Percentiles rank a stretch among this genome's conserved stretches.
These are phyloP conservation scores for Scenedesmus sp. DNA, from an alignment of 163 green algal genomes.

Conservation along the genomic window DNA sequence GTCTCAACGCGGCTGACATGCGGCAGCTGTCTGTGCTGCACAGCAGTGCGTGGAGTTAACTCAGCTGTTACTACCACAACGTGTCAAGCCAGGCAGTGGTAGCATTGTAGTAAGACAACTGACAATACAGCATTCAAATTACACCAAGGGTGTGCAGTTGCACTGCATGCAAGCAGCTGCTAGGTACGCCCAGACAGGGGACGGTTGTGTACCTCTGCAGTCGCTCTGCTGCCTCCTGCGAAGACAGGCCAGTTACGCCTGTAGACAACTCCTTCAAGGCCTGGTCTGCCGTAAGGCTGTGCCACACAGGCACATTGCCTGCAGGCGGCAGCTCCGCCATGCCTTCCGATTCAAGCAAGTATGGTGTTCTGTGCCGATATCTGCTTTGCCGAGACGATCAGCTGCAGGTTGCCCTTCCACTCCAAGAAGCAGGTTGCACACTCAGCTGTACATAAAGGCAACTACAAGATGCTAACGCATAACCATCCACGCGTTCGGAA, in stretches of 20 bases:
- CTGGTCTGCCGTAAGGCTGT: neutral
- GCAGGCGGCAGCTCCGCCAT: neutral
- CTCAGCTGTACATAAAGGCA: too few relatives aligned
- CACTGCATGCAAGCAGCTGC: too few relatives aligned
- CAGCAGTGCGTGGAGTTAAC: neutral
- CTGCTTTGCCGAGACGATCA: too few relatives aligned
- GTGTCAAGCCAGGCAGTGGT: neutral
- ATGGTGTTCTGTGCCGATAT: too few relatives aligned
- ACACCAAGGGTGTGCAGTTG: neutral
- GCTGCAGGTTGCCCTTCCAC: too few relatives aligned
- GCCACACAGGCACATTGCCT: neutral
- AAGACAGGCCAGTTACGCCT: neutral
- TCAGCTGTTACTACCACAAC: neutral
- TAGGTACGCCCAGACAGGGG: too few relatives aligned
- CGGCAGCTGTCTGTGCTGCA: neutral
- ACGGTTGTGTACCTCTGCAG: slow-evolving; percentile 25
- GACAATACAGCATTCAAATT: neutral
- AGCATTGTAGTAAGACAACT: neutral
- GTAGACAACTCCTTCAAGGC: slow-evolving; percentile 29
- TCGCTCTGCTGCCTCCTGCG: slow-evolving; percentile 16
- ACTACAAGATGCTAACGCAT: too few relatives aligned
- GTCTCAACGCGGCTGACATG: too few relatives aligned
- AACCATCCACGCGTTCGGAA: too few relatives aligned
- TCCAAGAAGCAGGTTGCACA: too few relatives aligned
- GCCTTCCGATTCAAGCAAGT: too few relatives aligned